Conservation (phyloP, 352 stramenopile species). For the Blastocystis sp. region DNA sequence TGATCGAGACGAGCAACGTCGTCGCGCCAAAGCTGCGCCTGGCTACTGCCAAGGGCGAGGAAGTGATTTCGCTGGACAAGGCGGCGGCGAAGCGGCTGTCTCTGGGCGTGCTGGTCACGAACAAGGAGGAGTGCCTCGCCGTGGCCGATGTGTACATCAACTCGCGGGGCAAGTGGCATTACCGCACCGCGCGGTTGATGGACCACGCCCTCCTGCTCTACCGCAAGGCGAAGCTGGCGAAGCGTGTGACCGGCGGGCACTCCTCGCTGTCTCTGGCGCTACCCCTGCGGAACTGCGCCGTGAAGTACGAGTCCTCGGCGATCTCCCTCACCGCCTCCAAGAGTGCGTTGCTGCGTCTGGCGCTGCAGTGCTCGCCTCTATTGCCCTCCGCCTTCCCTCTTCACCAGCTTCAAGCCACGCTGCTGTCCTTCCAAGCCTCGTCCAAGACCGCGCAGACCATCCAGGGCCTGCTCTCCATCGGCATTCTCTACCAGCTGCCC, state of each 20-base stretch:
- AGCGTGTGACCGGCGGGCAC: slow-evolving; percentile 20
- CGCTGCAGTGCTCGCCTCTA: neutral
- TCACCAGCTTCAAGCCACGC: neutral
- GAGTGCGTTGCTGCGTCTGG: neutral
- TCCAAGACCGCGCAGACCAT: neutral
- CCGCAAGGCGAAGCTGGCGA: slow-evolving; percentile 10
- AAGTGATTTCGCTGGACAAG: neutral
- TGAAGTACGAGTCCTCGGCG: neutral
- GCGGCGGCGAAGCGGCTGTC: neutral
- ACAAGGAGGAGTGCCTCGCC: slow-evolving; percentile 37
- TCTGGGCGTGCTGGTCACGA: neutral
- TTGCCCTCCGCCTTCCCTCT: neutral
- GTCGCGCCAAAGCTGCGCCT: neutral
- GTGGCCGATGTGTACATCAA: slow-evolving; percentile 22
- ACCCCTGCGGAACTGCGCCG: neutral
- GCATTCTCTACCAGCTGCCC: slow-evolving; percentile 20
- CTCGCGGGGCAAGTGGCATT: neutral
- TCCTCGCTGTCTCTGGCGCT: slow-evolving; percentile 33
- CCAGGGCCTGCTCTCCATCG: slow-evolving; percentile 5
- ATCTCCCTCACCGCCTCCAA: neutral
- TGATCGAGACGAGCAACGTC: neutral
- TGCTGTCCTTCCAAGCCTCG: neutral
- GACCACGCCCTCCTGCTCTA: slow-evolving; percentile 43
- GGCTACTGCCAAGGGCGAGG: neutral
- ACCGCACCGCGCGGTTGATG: slow-evolving; percentile 3